Base-by-base conservation (phyloP, 139 green algal species). In the Pycnococcus provasolii region DNA sequence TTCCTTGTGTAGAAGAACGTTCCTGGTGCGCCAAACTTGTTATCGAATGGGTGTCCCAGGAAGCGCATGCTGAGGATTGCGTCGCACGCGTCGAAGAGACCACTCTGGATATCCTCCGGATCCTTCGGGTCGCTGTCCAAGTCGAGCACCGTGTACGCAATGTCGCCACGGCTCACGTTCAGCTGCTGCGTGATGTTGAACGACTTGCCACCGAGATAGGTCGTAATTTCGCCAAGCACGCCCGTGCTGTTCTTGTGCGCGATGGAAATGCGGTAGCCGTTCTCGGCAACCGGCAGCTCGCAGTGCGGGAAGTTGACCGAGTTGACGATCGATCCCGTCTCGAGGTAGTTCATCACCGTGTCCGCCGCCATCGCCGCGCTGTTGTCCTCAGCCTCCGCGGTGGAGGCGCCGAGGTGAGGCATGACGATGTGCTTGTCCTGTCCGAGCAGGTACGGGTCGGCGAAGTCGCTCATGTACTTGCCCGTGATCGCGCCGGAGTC, bases 391-490 rank as follows among this genome's bases (percentile, higher is more conserved):
- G 78, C 78, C 58, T 84, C 78, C 61, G 79, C 78, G 0, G 78
- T 84, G 48, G 72, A 80, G 2, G 78, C 78, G 57, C 78, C 78
- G 52, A 84, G 65, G 67, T 84, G 78, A 37, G 78, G 78, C 2
- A 84, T 58, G 11, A 77, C 69, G 53, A 84, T 68, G 15, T 58
- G 72, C 40, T 45, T 60, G 45, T 68, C 74, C 68, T 84, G 74
- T 40, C 69, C 74, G 13, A 59, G 65, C 43, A 84, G 69, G 61
- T 60, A 61, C 1, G 60, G 55, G 60, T 84, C 78, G 2, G 78
- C 67, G 60, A 84, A 84, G 64, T 84, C 78, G 1, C 68, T 78
- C 4, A 84, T 54, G 71, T 84, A 84, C 74, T 84, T 84, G 68
- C 78, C 78, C 0, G 68, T 79, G 52, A 80, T 44, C 37, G 45